Evolutionary conservation across 371 early-diverging fungal species (phyloP), one percentile per base, ranked within the genome.

Genomic region (Actinomortierella wolfii): DNA sequence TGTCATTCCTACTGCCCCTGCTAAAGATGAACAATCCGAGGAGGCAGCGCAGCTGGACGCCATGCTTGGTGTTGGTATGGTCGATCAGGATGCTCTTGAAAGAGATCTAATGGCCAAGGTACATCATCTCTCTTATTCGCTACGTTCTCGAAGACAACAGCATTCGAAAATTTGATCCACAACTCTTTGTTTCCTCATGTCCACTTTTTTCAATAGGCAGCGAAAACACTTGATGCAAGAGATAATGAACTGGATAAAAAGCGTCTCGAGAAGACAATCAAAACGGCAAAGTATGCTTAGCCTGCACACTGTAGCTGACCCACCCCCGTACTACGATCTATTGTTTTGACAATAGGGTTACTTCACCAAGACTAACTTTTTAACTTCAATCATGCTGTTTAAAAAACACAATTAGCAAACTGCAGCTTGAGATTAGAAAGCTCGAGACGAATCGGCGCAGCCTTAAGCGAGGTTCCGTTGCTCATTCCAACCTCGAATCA

Each of bases 61-160:
- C 21, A 23, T 73, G 14, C 64, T 85, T 7, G 85, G 85, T 4
- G 84, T 89, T 11, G 81, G 81, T 43, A 68, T 88, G 21, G 78
- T 87, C 0, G 89, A 90, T 67, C 91, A 91, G 67, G 67, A 67
- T 18, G 76, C 64, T 1, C 73, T 92, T 9, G 92, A 92, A 57
- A 74, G 77, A 24, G 68, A 84, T 20, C 82, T 92, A 42, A 88
- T 89, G 57, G 81, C 78, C 20, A 78, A 85, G 78, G 90, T 86
- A 62, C 61, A 44, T 2, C 51, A 41, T 39, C 34, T 41, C 44
- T 25, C 2, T 40, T 51, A 28, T 51, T 57, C 28, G 20, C 59
- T 53, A 54, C 44, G 3, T 61, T 66, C 34, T 57, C 8, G 8
- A 17, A 41, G 17, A 41, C 8, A 41, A 41, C 8, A 41, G 24